Percentiles rank a stretch among this genome's conserved stretches.
Evolutionary conservation across 2,329 filamentous ascomycete genomes (phyloP).

Genomic region (Paecilomyces fulvus): DNA sequence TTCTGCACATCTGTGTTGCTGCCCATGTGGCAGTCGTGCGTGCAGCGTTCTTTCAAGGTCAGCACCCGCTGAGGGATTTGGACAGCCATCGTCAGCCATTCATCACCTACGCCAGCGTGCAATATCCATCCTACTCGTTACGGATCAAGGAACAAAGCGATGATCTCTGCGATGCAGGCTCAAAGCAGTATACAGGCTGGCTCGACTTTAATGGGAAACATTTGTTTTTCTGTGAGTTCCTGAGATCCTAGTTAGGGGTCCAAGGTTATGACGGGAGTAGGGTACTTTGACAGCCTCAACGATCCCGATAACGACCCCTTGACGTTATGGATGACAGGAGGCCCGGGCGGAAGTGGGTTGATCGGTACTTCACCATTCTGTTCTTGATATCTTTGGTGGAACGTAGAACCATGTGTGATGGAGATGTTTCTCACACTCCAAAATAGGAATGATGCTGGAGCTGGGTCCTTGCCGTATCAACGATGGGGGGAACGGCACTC

Average conservation of each 20-base stretch:
- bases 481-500: slow-evolving; percentile 13
- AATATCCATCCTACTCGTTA: slow-evolving; percentile 13
- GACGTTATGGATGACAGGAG: slow-evolving; percentile 16
- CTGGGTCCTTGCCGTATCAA: slow-evolving; percentile 11
- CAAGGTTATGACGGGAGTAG: not conserved
- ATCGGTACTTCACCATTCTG: slow-evolving; percentile 2
- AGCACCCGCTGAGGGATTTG: not conserved
- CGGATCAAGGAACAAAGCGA: slow-evolving; percentile 19
- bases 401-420: no score
- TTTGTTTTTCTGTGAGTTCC: no score
- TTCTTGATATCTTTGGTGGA: not conserved
- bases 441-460: slow-evolving; percentile 5
- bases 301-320: slow-evolving; percentile 13
- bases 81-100: not conserved
- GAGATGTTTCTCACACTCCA: not conserved
- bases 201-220: slow-evolving; percentile 10
- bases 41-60: not conserved
- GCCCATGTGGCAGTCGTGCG: not conserved
- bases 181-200: slow-evolving; percentile 21
- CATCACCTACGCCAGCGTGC: not conserved
- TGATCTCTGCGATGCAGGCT: slow-evolving; percentile 16
- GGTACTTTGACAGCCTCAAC: slow-evolving; percentile 17
- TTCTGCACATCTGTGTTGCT: not conserved
- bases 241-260: no score
- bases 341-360: slow-evolving; percentile 14